These are phyloP conservation scores for Exophiala spinifera DNA, from an alignment of 2,329 filamentous ascomycete species.

Conservation along the genomic window DNA sequence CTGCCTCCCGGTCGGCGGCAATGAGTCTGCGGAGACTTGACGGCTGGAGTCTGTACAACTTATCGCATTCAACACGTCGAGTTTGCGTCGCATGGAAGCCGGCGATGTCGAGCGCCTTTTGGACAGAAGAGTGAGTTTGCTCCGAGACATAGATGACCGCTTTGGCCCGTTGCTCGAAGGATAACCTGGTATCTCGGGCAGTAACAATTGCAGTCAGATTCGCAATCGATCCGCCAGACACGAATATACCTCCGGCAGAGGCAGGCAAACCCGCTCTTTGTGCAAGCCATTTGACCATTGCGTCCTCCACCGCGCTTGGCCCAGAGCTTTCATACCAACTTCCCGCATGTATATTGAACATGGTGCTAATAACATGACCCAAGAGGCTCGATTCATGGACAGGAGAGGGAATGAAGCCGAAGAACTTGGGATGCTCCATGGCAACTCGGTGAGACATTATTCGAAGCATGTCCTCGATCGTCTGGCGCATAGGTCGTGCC, in stretches of 20 bases:
- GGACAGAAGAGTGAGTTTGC: constrained; percentile 24
- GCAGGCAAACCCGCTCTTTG: constrained; percentile 13
- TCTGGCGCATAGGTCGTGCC: too few relatives aligned
- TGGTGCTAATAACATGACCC: not conserved
- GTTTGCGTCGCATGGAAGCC: constrained; percentile 24
- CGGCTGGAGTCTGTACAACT: not conserved
- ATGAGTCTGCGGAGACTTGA: not conserved
- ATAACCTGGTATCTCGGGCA: constrained; percentile 25
- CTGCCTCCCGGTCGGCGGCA: not conserved
- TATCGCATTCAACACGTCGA: constrained; percentile 16
- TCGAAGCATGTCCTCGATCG: too few relatives aligned
- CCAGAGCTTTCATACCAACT: not conserved
- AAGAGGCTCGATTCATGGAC: not conserved
- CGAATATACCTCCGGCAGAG: constrained; percentile 23
- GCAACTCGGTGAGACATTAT: not conserved
- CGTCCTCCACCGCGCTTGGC: not conserved
- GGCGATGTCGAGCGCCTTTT: constrained; percentile 18
- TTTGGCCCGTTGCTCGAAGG: not conserved
- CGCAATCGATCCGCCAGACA: constrained; percentile 29
- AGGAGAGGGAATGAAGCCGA: not conserved
- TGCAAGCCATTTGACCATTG: constrained; percentile 24
- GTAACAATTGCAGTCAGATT: constrained; percentile 26
- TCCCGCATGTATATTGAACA: not conserved
- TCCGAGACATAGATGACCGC: constrained; percentile 25
- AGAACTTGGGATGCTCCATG: not conserved